A percentile compares a stretch with the other conserved stretches of the same genome.
phyloP scores from a whole-genome alignment of 495 filamentous ascomycete species.

The Articulospora tetracladia region DNA sequence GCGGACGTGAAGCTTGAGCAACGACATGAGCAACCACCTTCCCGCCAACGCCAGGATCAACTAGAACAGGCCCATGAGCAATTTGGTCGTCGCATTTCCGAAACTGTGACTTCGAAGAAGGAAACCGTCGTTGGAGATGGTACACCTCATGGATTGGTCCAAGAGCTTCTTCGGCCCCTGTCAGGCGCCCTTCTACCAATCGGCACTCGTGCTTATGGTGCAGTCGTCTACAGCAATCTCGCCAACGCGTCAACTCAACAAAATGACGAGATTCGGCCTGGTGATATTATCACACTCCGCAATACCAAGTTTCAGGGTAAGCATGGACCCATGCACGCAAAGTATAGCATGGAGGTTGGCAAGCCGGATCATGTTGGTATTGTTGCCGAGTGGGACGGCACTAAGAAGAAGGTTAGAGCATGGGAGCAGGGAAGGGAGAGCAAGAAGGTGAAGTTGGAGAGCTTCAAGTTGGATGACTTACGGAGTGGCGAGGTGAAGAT shows the following conservation, averaged over 20 bases:
- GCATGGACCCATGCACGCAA: slow-evolving; percentile 89
- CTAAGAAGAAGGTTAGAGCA: slow-evolving; percentile 93
- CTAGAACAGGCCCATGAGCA: slow-evolving; percentile 77
- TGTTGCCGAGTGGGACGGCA: slow-evolving; percentile 99
- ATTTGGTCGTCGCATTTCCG: slow-evolving; percentile 71
- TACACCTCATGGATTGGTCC: slow-evolving; percentile 67
- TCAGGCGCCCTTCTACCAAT: slow-evolving; percentile 74
- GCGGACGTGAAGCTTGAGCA: slow-evolving; percentile 73
- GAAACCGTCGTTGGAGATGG: slow-evolving; percentile 82
- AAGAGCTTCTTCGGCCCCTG: slow-evolving; percentile 72
- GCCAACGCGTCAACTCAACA: slow-evolving; percentile 88
- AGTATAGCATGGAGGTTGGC: slow-evolving; percentile 86
- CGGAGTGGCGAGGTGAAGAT: slow-evolving; percentile 94
- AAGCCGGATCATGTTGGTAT: slow-evolving; percentile 91
- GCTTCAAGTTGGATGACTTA: slow-evolving; percentile 88
- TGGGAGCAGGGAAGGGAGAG: slow-evolving; percentile 96
- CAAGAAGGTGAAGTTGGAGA: slow-evolving; percentile 91
- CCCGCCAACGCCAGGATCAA: slow-evolving; percentile 86
- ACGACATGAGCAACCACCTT: slow-evolving; percentile 80
- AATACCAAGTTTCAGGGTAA: slow-evolving; percentile 96
- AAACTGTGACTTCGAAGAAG: slow-evolving; percentile 63
- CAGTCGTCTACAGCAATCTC: slow-evolving; percentile 87
- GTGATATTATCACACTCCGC: slow-evolving; percentile 89
- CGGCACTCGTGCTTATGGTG: slow-evolving; percentile 83
- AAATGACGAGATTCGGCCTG: slow-evolving; percentile 90